Base-by-base conservation (phyloP, 345 rosid genomes). In the Lepidium aucheri region DNA sequence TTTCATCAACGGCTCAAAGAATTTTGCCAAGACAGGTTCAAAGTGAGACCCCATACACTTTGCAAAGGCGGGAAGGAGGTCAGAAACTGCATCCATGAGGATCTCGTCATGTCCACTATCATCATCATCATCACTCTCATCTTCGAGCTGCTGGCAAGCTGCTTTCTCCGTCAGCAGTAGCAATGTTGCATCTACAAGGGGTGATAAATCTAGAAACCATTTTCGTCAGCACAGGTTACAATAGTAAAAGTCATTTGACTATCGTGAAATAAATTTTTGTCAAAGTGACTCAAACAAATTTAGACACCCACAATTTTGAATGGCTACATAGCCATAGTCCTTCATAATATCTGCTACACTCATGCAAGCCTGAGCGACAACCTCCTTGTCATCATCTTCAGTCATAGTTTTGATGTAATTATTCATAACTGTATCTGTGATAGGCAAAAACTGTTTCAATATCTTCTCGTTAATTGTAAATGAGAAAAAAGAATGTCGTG, bases 71-170 rank as follows among this genome's bases (percentile, higher is more conserved):
- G 99, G 99, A 76, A 95, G 93, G 64, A 95, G 87, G 67, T 95
- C 99, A 42, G 99, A 91, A 66, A 91, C 96, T 32, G 97, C 97
- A 83, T 95, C 98, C 97, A 94, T 94, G 54, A 94, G 93, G 73
- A 90, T 79, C 77, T 95, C 99, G 61, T 95, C 99, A 70, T 91
- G 99, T 67, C 76, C 86, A 8, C 80, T 17, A 75, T 84, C 97
- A 70, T 84, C 88, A 63, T 81, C 83, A 40, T 88, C 99, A 71
- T 95, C 99, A 73, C 95, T 84, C 45, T 84, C 97, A 70, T 89
- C 75, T 28, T 82, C 89, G 42, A 79, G 54, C 64, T 82, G 85
- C 77, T 91, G 99, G 75, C 97, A 91, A 77, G 90, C 84, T 60
- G 97, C 84, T 76, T 95, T 91, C 80, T 95, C 96, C 47, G 72